Base-by-base conservation (phyloP, 148 eudicot species). In the Rhododendron molle region DNA sequence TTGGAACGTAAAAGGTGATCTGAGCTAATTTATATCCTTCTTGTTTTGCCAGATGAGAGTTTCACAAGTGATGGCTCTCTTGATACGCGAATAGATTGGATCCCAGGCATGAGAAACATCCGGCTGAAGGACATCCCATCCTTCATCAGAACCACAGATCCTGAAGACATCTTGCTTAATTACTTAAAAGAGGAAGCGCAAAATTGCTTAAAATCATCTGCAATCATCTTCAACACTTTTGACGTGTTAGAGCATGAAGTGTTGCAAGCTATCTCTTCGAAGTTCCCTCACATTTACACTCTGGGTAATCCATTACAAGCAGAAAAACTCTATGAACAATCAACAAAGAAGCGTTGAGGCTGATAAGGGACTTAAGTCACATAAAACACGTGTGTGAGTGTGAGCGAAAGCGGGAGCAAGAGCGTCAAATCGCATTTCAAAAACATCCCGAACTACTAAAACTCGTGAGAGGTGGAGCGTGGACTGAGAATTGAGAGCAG, bases 111-210 rank as follows among this genome's bases (percentile, higher is more conserved):
- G 80, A 76, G 26, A 76, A 76, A 76, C 26, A 76, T 76, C 18
- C 50, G 47, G 15, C 30, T 76, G 13, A 76, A 38, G 80, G 47
- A 76, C 80, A 18, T 76, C 14, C 47, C 47, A 20, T 16, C 26
- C 79, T 76, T 76, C 23, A 36, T 76, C 79, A 76, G 79, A 76
- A 76, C 79, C 79, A 76, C 79, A 38, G 26, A 76, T 20, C 49
- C 79, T 18, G 38, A 76, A 13, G 79, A 76, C 26, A 76, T 76
- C 79, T 0, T 76, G 79, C 23, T 76, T 15, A 40, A 2, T 20
- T 76, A 16, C 79, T 2, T 7, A 20, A 20, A 20, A 18, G 79
- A 36, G 12, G 79, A 76, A 40, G 28, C 26, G 3, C 79, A 40
- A 40, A 40, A 76, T 40, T 76, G 79, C 79, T 76, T 76, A 20